Evolutionary conservation across 2,329 filamentous ascomycete genomes (phyloP).

Genomic region (Falciphora oryzae): DNA sequence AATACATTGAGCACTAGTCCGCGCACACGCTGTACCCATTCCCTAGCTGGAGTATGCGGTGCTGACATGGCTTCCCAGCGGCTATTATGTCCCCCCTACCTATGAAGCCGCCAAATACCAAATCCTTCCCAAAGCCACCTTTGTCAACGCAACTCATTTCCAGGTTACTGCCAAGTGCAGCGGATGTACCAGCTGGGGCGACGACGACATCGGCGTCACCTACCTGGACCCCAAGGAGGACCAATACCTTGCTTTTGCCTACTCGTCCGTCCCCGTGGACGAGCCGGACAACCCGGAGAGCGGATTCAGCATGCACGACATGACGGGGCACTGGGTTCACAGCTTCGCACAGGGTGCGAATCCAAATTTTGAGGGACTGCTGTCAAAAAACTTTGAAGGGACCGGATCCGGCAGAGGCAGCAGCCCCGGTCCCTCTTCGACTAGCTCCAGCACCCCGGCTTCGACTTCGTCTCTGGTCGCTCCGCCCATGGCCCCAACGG

Average conservation of each 20-base stretch:
- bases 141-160: conserved; percentile 34
- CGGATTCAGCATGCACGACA: conserved; percentile 37
- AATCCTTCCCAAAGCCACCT: conserved; percentile 30
- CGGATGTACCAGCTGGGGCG: conserved; percentile 37
- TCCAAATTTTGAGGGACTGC: conserved; percentile 24
- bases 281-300: conserved; percentile 29
- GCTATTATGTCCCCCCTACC: conserved; percentile 27
- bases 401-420: not conserved
- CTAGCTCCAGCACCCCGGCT: not conserved
- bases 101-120: conserved; percentile 26
- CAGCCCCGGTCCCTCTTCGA: not conserved
- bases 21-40: not conserved
- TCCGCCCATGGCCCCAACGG: not conserved
- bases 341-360: conserved; percentile 29
- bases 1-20: not conserved
- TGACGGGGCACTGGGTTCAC: conserved; percentile 35
- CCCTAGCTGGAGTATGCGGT: no score
- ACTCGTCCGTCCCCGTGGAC: conserved; percentile 30
- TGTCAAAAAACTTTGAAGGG: not conserved
- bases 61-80: conserved; percentile 18
- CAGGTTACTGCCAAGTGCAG: conserved; percentile 33
- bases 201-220: conserved; percentile 32
- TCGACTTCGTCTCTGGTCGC: not conserved
- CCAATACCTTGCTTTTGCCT: conserved; percentile 35
- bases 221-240: conserved; percentile 32